Percentiles rank a stretch among this genome's conserved stretches.
Conservation (phyloP, 2,329 filamentous ascomycete genomes). For the Fonsecaea monophora region DNA sequence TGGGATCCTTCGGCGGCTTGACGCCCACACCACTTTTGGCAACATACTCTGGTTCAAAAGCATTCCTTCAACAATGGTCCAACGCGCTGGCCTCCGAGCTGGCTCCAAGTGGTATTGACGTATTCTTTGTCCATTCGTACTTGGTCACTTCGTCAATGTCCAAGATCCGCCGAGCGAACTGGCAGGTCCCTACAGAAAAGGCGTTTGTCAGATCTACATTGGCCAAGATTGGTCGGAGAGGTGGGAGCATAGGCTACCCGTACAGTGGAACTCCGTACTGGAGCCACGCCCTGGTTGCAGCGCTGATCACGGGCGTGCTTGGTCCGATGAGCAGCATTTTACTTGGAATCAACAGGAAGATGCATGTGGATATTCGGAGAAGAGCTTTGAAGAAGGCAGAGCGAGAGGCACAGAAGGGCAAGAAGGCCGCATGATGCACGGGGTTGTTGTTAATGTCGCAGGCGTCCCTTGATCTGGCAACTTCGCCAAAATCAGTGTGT, state of each 20-base stretch:
- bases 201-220: conserved; percentile 81
- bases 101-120: conserved; percentile 77
- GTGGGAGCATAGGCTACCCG: conserved; percentile 77
- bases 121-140: conserved; percentile 91
- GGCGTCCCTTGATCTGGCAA: not conserved
- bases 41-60: conserved; percentile 97
- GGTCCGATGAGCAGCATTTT: conserved; percentile 65
- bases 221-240: conserved; percentile 77
- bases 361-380: conserved; percentile 83
- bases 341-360: conserved; percentile 67
- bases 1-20: conserved; percentile 95
- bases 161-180: conserved; percentile 82
- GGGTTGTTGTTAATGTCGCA: not conserved
- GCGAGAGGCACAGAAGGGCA: conserved; percentile 37
- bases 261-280: conserved; percentile 92
- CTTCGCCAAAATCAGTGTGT: not conserved
- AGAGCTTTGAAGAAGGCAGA: conserved; percentile 84
- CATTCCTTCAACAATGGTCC: conserved; percentile 97
- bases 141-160: conserved; percentile 96
- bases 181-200: conserved; percentile 80
- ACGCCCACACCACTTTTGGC: conserved; percentile 90
- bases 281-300: conserved; percentile 88
- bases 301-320: conserved; percentile 68
- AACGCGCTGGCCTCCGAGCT: conserved; percentile 84
- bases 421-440: conserved; percentile 26